A percentile compares a stretch with the other conserved stretches of the same genome.
Evolutionary conservation across 129 eudicot species (phyloP).

Genomic region (Chrysanthemum makinoi): DNA sequence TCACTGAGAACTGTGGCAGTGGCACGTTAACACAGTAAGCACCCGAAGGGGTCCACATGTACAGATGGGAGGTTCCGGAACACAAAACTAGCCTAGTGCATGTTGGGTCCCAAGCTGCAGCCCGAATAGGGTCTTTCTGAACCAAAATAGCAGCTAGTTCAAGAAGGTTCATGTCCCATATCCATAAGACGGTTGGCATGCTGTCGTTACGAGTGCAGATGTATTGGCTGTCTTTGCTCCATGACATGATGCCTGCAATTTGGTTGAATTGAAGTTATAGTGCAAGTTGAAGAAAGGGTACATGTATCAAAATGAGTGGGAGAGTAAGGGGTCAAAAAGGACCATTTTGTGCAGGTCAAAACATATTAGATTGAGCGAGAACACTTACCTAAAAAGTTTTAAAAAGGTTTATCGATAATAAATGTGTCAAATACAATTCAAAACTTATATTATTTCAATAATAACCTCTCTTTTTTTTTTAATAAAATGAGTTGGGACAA

Average conservation of each 20-base stretch:
- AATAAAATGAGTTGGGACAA: not conserved
- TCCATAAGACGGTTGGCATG: conserved; percentile 91
- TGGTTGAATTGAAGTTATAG: not conserved
- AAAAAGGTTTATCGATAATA: not conserved
- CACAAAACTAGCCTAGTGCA: conserved; percentile 72
- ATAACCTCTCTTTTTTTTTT: no score
- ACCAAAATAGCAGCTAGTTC: conserved; percentile 89
- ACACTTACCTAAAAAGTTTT: not conserved
- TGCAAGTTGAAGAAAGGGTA: not conserved
- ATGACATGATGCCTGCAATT: conserved; percentile 79
- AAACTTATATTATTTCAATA: not conserved
- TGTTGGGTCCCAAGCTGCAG: conserved; percentile 98
- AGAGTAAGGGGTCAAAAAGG: not conserved
- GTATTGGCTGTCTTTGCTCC: conserved; percentile 89
- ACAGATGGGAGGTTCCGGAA: conserved; percentile 77
- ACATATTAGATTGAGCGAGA: not conserved
- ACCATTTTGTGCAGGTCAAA: no score
- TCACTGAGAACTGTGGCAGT: conserved; percentile 60
- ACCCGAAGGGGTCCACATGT: conserved; percentile 99
- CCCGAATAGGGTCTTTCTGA: conserved; percentile 85
- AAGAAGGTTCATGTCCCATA: conserved; percentile 87
- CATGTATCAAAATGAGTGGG: not conserved
- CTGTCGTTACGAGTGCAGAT: conserved; percentile 90
- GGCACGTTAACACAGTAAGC: conserved; percentile 95
- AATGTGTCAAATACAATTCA: not conserved